Percentiles rank a stretch among this genome's conserved stretches.
Conservation (phyloP, 2,329 filamentous ascomycete species). For the Penicillium sp. region DNA sequence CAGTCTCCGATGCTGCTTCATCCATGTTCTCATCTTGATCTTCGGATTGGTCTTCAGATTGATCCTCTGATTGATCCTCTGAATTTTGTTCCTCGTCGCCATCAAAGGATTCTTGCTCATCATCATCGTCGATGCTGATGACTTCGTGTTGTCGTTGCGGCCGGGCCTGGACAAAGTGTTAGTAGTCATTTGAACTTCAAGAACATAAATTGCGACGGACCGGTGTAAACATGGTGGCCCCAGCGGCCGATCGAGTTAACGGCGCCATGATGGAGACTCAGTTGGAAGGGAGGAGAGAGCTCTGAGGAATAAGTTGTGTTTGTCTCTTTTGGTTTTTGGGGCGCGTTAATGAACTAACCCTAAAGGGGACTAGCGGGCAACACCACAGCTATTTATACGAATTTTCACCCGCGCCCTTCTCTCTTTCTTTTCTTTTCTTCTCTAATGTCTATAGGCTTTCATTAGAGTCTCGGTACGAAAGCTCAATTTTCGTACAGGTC, state of each 20-base stretch:
- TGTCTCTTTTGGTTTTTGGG: constrained; percentile 34
- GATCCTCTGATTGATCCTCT: neutral
- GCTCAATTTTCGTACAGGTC: constrained; percentile 91
- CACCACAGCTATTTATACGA: constrained; percentile 29
- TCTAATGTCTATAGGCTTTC: constrained; percentile 71
- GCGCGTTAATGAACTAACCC: constrained; percentile 36
- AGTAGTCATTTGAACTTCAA: constrained; percentile 6
- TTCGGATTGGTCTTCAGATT: constrained; percentile 18
- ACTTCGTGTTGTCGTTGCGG: constrained; percentile 34
- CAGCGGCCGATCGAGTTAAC: constrained; percentile 34
- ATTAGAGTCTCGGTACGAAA: constrained; percentile 99
- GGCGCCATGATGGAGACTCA: constrained; percentile 39
- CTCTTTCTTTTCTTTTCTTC: constrained; percentile 51
- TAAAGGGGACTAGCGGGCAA: constrained; percentile 33
- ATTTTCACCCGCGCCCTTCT: constrained; percentile 38
- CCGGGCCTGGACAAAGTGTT: constrained; percentile 20
- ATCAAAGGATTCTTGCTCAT: constrained; percentile 30
- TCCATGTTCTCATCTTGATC: constrained; percentile 23
- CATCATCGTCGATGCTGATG: constrained; percentile 42
- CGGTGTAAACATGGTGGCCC: constrained; percentile 16
- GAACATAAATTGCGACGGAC: constrained; percentile 9
- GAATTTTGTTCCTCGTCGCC: constrained; percentile 25
- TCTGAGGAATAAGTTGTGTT: constrained; percentile 26
- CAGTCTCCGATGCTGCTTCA: constrained; percentile 26
- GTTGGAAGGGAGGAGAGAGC: constrained; percentile 24